phyloP scores from a whole-genome alignment of 345 rosid species.

The Moringa oleifera region DNA sequence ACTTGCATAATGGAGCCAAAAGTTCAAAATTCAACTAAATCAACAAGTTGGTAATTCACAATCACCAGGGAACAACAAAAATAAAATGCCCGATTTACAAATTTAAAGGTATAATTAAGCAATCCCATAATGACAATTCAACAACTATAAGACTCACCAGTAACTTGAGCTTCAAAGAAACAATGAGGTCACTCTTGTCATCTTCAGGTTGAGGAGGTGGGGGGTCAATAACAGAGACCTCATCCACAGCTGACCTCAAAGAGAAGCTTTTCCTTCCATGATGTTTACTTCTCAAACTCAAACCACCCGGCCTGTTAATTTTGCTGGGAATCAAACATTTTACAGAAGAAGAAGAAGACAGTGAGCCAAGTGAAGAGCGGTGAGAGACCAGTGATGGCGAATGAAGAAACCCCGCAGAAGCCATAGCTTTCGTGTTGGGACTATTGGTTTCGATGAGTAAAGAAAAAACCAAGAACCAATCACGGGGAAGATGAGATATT shows the following conservation, averaged over 20 bases:
- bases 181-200: conserved; percentile 14
- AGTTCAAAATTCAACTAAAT: background rate
- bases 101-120: background rate
- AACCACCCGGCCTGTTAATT: conserved; percentile 9
- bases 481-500: too few species aligned
- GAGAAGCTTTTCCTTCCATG: conserved; percentile 19
- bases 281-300: background rate
- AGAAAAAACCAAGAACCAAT: too few species aligned
- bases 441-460: too few species aligned
- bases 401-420: background rate
- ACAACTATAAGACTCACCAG: conserved; percentile 33
- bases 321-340: background rate
- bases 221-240: conserved; percentile 35
- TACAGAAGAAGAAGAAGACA: background rate
- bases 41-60: background rate
- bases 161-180: conserved; percentile 50
- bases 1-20: too few species aligned
- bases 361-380: background rate
- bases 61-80: background rate
- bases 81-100: background rate
- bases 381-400: background rate
- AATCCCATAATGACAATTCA: background rate
- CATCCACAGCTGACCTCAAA: conserved; percentile 39
- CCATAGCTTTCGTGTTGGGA: background rate
- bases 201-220: conserved; percentile 28